Evolutionary conservation across 2,329 filamentous ascomycete species (phyloP).

Genomic region (Fusarium temperatum): DNA sequence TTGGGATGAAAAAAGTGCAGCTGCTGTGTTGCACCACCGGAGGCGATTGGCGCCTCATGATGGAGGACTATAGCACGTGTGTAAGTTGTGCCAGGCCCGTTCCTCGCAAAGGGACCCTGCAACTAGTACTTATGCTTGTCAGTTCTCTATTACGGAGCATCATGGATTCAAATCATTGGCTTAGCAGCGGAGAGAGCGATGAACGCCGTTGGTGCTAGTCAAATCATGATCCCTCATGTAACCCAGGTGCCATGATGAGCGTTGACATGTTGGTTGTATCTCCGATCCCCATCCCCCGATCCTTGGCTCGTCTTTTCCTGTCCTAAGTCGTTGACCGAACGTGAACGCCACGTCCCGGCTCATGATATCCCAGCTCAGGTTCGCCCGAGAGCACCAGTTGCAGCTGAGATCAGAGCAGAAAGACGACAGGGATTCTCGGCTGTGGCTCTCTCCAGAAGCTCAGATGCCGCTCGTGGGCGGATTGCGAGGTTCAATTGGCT

Average conservation of each 20-base stretch:
- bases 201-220: constrained; percentile 12
- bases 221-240: constrained; percentile 23
- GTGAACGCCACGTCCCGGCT: constrained; percentile 6
- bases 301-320: constrained; percentile 29
- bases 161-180: background rate
- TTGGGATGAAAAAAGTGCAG: constrained; percentile 31
- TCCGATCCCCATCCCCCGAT: constrained; percentile 25
- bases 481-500: constrained; percentile 30
- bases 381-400: background rate
- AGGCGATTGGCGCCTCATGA: constrained; percentile 35
- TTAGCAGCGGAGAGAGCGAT: background rate
- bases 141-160: background rate
- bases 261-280: constrained; percentile 2
- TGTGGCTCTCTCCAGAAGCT: constrained; percentile 10
- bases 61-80: constrained; percentile 38
- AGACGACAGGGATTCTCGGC: constrained; percentile 9
- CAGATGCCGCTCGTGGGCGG: constrained; percentile 36
- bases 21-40: constrained; percentile 8
- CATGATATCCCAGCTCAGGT: constrained; percentile 19
- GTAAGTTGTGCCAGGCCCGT: constrained; percentile 16
- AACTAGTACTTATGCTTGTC: constrained; percentile 20
- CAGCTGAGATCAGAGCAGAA: constrained; percentile 29
- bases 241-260: constrained; percentile 29
- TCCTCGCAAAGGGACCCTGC: constrained; percentile 22
- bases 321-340: constrained; percentile 40